Base-by-base conservation (phyloP, 2,329 filamentous ascomycete species). In the Aaosphaeria arxii region DNA sequence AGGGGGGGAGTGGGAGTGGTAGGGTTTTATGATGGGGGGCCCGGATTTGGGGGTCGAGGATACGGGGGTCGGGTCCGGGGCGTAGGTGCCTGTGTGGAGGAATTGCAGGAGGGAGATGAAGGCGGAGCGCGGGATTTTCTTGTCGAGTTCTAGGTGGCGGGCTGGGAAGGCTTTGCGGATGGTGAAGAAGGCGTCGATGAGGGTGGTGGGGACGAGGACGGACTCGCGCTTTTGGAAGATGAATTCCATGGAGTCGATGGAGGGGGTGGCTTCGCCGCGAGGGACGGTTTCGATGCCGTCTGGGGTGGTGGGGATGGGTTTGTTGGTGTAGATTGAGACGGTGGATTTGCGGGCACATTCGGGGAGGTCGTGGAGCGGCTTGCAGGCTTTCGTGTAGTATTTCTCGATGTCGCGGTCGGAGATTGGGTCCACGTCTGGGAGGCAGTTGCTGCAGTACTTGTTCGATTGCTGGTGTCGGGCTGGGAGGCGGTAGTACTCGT, bases 91-190 rank as follows among this genome's bases (percentile, higher is more conserved):
- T 5, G 57, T 61, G 45, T 61, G 58, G 24, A 65, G 33, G 29
- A 66, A 58, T 32, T 67, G 67, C 43, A 70, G 64, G 30, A 74
- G 53, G 32, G 64, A 63, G 24, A 61, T 51, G 51, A 74, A 67
- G 1, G 61, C 63, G 1, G 63, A 53, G 11, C 58, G 33, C 4
- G 43, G 46, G 7, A 61, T 45, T 11, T 64, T 64, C 28, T 63
- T 53, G 0, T 65, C 63, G 1, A 74, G 51, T 13, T 56, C 52
- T 4, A 73, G 52, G 52, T 57, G 67, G 2, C 59, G 53, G 17
- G 53, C 50, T n/a, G 49, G 46, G 5, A 71, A 61, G 0, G 62
- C 59, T 47, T 59, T 60, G 13, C 57, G 55, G 6, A 73, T 54
- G 47, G 60, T 66, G 1, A 53, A 45, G 48, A 61, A 68, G 5